These are phyloP conservation scores for Aaosphaeria arxii DNA, from an alignment of 2,329 filamentous ascomycete species.

Conservation along the genomic window DNA sequence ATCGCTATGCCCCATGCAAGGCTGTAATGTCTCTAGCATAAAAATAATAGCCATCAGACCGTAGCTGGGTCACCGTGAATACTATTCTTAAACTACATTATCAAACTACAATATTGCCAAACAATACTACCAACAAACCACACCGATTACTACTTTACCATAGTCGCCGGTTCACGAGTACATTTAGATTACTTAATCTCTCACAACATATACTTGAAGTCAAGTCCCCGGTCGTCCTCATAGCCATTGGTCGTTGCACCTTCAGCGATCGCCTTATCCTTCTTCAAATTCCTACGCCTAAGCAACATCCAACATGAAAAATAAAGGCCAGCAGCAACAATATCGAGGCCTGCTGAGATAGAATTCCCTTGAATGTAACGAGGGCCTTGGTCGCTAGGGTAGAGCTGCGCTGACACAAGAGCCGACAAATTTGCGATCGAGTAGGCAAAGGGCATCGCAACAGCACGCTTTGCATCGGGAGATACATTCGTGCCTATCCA, in stretches of 20 bases:
- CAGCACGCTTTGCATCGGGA: slow-evolving; percentile 33
- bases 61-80: no score
- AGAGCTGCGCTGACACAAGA: slow-evolving; percentile 32
- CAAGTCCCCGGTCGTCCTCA: slow-evolving; percentile 9
- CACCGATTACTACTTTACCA: no score
- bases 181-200: background rate
- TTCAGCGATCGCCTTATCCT: slow-evolving; percentile 23
- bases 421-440: slow-evolving; percentile 28
- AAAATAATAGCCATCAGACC: no score
- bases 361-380: slow-evolving; percentile 28
- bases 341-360: slow-evolving; percentile 19
- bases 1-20: no score
- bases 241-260: slow-evolving; percentile 13
- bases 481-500: slow-evolving; percentile 35
- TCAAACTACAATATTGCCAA: no score
- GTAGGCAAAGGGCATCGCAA: slow-evolving; percentile 28
- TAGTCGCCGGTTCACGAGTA: background rate
- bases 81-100: no score
- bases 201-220: slow-evolving; percentile 6
- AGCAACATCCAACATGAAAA: slow-evolving; percentile 23
- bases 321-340: slow-evolving; percentile 19
- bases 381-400: slow-evolving; percentile 28
- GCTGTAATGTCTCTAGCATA: no score
- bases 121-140: no score
- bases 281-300: slow-evolving; percentile 20